Conservation (phyloP, 2,329 filamentous ascomycete genomes). For the Microascus cirrosus region DNA sequence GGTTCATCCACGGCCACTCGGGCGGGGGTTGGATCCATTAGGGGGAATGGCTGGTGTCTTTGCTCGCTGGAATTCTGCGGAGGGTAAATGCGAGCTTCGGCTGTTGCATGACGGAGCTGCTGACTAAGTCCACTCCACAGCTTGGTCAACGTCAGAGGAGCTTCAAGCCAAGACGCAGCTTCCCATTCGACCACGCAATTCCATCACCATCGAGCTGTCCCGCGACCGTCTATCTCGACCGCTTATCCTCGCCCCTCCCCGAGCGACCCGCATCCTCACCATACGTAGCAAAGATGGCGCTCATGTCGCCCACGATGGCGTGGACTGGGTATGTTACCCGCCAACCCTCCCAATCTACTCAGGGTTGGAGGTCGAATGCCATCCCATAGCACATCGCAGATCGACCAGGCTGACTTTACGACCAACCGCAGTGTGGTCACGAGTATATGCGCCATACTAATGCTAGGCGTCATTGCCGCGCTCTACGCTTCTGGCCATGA, state of each 20-base stretch:
- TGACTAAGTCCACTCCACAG: neutral
- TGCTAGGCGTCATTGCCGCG: slow-evolving; percentile 52
- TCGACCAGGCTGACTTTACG: neutral
- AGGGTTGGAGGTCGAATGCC: neutral
- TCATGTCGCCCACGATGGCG: slow-evolving; percentile 1
- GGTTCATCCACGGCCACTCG: no score
- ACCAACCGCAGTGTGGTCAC: slow-evolving; percentile 52
- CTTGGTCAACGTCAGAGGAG: neutral
- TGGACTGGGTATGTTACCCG: neutral
- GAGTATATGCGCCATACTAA: slow-evolving; percentile 52
- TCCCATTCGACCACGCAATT: neutral
- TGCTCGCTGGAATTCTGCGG: neutral
- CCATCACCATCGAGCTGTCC: neutral
- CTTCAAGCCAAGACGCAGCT: neutral
- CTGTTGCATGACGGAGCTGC: neutral
- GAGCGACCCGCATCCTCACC: neutral
- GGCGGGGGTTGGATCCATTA: no score
- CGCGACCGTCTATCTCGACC: neutral
- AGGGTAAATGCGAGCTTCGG: neutral
- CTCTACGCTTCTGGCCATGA: slow-evolving; percentile 75
- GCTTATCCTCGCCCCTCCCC: neutral
- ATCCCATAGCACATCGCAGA: neutral
- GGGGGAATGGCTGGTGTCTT: no score
- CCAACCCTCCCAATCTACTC: neutral
- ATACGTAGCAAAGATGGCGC: neutral